Evolutionary conservation across 2,329 filamentous ascomycete species (phyloP), one percentile per base, ranked within the genome.

Genomic region (Cladosporium sp.): DNA sequence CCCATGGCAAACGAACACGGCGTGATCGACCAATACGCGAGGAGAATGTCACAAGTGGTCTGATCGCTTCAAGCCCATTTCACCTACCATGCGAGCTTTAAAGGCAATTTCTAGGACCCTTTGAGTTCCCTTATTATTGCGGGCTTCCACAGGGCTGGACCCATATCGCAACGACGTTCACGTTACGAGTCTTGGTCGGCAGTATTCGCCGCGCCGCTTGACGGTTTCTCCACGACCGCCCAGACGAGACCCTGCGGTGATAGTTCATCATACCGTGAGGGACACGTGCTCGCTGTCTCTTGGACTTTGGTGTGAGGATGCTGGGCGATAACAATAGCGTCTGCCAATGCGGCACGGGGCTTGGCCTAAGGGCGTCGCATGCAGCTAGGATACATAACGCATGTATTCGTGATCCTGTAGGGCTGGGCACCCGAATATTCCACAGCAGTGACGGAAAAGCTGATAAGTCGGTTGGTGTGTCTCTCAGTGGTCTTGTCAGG

Each of bases 261-360:
- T 18, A 18, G 16, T 18, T 18, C 16, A 18, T 18, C 16, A 18
- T 3, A 18, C 16, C 16, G 16, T 18, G 16, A 18, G 16, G 3
- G 16, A 18, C 16, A 18, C 16, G 2, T 18, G 16, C 16, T 18
- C 16, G 3, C 16, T 18, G 16, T 18, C 16, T 18, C 16, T 18
- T 18, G 16, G 16, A 18, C 3, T 18, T 3, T 18, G 45, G 34
- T 16, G 38, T 48, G 45, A 31, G 19, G 45, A 38, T 7, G 9
- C 45, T 48, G 34, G 45, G 45, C 45, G 45, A 48, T 22, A 48
- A 41, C 31, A 13, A 40, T 48, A 48, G 45, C 35, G 22, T 41
- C 2, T 18, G 45, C 45, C 45, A 41, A 48, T 40, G 22, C 14
- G n/a, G 11, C 4, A 19, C 6, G 16, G 11, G 18, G 33, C 38